phyloP scores from a whole-genome alignment of 768 basidiomycete genomes.

The Tricholoma flavovirens region DNA sequence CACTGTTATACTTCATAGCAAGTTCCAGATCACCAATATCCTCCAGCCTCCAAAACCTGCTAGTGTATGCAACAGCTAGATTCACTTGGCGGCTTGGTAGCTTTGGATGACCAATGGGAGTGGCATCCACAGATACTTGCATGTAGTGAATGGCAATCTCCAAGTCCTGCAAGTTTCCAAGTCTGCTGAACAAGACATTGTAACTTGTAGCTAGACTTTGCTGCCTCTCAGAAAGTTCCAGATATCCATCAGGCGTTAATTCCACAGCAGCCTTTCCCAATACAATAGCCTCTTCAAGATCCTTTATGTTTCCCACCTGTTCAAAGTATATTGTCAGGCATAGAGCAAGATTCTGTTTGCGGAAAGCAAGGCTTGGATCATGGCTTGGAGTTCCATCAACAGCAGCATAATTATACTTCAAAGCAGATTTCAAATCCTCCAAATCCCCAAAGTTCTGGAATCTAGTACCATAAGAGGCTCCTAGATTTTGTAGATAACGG shows the following conservation, averaged over 20 bases:
- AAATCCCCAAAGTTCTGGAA: not conserved
- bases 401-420: slow-evolving; percentile 2
- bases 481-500: slow-evolving; percentile 1
- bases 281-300: slow-evolving; percentile 6
- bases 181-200: not conserved
- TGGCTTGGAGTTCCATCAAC: slow-evolving; percentile 1
- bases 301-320: slow-evolving; percentile 1
- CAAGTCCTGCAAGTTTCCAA: not conserved
- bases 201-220: not conserved
- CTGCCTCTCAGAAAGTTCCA: slow-evolving; percentile 1
- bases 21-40: not conserved
- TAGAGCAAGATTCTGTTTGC: slow-evolving; percentile 3
- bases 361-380: not conserved
- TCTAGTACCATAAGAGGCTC: not conserved
- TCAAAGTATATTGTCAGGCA: not conserved
- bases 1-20: not conserved
- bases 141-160: not conserved
- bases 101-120: not conserved
- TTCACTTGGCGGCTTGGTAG: not conserved
- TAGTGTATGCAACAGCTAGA: not conserved
- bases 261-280: not conserved
- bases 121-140: not conserved
- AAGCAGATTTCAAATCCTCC: slow-evolving; percentile 4
- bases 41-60: not conserved
- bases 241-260: slow-evolving; percentile 1